Percentiles rank a stretch among this genome's conserved stretches.
These are phyloP conservation scores for Daedaleopsis nitida DNA, from an alignment of 768 basidiomycete species.

Conservation along the genomic window DNA sequence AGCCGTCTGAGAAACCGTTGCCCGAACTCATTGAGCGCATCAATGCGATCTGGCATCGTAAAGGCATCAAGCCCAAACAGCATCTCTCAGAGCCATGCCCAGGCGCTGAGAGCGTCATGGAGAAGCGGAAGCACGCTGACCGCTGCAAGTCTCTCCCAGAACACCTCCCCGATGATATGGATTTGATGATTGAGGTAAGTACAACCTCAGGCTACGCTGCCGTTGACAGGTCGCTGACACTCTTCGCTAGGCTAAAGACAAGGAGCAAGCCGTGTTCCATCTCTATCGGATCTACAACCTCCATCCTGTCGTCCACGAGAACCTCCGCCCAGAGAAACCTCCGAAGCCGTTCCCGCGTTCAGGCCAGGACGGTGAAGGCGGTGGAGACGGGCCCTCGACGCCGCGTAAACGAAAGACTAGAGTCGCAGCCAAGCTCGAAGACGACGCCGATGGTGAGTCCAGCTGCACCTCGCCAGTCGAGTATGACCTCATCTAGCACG, in stretches of 20 bases:
- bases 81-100: conserved; percentile 90
- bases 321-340: conserved; percentile 35
- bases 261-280: conserved; percentile 92
- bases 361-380: conserved; percentile 1
- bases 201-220: background rate
- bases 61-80: conserved; percentile 88
- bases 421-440: background rate
- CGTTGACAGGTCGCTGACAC: background rate
- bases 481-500: background rate
- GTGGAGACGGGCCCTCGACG: background rate
- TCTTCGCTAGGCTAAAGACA: conserved; percentile 66
- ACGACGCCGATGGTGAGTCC: background rate
- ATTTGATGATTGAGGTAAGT: conserved; percentile 81
- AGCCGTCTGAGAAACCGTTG: conserved; percentile 43
- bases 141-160: conserved; percentile 71
- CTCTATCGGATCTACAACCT: conserved; percentile 78
- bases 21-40: conserved; percentile 72
- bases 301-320: conserved; percentile 58
- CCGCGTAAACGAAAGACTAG: conserved; percentile 4
- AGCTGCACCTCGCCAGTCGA: background rate
- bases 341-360: conserved; percentile 25
- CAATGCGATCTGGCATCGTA: conserved; percentile 69
- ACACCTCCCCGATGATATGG: conserved; percentile 53
- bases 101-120: conserved; percentile 83
- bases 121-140: conserved; percentile 84